These are phyloP conservation scores for Calocybe cyanea DNA, from an alignment of 768 basidiomycete species.

Conservation along the genomic window DNA sequence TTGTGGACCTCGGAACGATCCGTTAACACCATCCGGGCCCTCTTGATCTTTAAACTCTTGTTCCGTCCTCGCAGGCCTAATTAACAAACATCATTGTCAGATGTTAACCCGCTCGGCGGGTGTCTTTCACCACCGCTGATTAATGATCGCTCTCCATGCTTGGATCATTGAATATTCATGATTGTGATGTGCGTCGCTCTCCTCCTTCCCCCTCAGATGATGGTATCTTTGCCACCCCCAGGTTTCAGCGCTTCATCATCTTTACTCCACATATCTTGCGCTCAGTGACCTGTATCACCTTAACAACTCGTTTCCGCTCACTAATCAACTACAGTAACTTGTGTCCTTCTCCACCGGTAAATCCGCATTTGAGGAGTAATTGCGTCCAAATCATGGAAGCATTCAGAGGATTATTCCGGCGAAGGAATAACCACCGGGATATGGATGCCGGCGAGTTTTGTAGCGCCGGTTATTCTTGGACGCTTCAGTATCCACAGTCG, in stretches of 20 bases:
- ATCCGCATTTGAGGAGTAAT: background rate
- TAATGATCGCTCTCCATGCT: slow-evolving; percentile 10
- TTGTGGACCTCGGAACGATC: slow-evolving; percentile 13
- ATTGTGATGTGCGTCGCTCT: slow-evolving; percentile 2
- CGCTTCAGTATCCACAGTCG: background rate
- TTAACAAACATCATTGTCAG: slow-evolving; percentile 6
- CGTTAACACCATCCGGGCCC: background rate
- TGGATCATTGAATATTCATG: slow-evolving; percentile 9
- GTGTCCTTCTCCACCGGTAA: background rate
- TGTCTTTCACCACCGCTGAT: slow-evolving; percentile 5
- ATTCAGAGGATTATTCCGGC: too few relatives aligned
- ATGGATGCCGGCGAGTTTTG: background rate
- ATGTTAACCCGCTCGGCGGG: background rate
- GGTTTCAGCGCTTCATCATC: slow-evolving; percentile 10
- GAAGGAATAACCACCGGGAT: background rate
- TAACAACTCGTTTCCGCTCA: background rate
- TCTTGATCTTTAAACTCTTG: background rate
- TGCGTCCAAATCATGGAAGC: background rate
- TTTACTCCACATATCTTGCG: background rate
- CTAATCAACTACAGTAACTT: background rate
- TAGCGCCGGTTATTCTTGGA: slow-evolving; percentile 5
- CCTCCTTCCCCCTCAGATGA: too few relatives aligned
- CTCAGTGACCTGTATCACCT: background rate
- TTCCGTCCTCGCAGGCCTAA: slow-evolving; percentile 13
- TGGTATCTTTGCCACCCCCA: slow-evolving; percentile 8